Evolutionary conservation across 2,329 filamentous ascomycete species (phyloP).

Genomic region (Myriosclerotinia duriaeana): DNA sequence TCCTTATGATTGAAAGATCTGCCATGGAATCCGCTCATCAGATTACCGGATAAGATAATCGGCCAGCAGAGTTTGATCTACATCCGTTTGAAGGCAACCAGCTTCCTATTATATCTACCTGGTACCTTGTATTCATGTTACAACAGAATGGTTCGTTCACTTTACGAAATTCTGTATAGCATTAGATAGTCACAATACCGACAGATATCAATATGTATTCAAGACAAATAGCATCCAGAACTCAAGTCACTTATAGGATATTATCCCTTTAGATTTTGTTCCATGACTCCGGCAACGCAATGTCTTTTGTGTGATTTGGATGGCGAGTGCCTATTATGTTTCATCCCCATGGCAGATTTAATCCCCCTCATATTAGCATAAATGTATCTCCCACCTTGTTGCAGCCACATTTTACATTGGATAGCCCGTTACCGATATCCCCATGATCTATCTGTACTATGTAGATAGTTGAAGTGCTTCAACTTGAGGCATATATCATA

Average conservation of each 20-base stretch:
- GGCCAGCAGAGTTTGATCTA: neutral
- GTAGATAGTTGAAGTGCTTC: too few relatives aligned
- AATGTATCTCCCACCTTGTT: neutral
- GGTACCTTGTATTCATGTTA: neutral
- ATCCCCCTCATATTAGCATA: neutral
- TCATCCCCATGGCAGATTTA: neutral
- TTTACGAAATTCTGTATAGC: neutral
- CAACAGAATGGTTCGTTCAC: neutral
- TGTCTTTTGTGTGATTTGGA: neutral
- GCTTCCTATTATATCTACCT: neutral
- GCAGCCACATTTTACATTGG: neutral
- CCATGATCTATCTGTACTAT: too few relatives aligned
- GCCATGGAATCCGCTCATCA: neutral
- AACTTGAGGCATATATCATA: too few relatives aligned
- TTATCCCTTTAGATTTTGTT: neutral
- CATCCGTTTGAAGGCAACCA: neutral
- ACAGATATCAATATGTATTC: neutral
- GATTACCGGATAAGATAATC: neutral
- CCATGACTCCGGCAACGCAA: neutral
- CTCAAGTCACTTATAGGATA: neutral
- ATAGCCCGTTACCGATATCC: neutral
- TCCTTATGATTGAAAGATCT: conserved; percentile 16
- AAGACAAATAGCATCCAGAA: neutral
- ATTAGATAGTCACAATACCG: neutral
- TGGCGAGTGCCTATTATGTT: neutral